phyloP scores from a whole-genome alignment of 768 basidiomycete species.

The Panaeolus papilionaceus region DNA sequence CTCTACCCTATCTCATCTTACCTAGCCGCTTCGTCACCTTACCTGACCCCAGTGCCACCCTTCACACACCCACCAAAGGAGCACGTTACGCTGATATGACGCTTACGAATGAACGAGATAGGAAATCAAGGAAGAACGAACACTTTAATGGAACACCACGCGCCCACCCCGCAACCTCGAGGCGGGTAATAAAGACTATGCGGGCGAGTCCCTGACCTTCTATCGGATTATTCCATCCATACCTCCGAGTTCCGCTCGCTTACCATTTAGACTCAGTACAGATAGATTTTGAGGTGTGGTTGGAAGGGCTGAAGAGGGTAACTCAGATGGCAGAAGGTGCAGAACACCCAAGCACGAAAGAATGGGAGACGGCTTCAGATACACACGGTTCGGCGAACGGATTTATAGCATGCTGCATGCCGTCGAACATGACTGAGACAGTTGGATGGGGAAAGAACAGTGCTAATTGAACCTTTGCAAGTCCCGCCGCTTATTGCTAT shows the following conservation, averaged over 20 bases:
- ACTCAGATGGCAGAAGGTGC: not conserved
- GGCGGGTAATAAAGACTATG: not conserved
- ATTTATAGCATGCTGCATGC: slow-evolving; percentile 1
- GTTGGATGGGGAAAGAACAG: not conserved
- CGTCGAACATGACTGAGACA: not conserved
- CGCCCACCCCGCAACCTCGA: slow-evolving; percentile 13
- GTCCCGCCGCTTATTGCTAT: not conserved
- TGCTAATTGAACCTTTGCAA: not conserved
- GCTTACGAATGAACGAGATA: not conserved
- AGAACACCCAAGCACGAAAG: not conserved
- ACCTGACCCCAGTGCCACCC: not conserved
- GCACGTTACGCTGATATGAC: not conserved
- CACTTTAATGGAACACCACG: slow-evolving; percentile 8
- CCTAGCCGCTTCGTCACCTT: slow-evolving; percentile 4
- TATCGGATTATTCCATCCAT: slow-evolving; percentile 3
- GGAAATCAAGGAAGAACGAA: not conserved
- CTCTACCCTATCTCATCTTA: slow-evolving; percentile 8
- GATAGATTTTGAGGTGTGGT: not conserved
- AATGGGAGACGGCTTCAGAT: not conserved
- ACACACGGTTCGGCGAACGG: slow-evolving; percentile 4
- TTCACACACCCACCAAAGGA: slow-evolving; percentile 8
- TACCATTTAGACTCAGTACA: not conserved
- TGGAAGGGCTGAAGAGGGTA: not conserved
- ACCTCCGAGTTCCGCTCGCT: slow-evolving; percentile 11
- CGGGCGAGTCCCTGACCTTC: not conserved